Percentiles rank a stretch among this genome's conserved stretches.
Conservation (phyloP, 2,329 filamentous ascomycete species). For the Beauveria sp. region DNA sequence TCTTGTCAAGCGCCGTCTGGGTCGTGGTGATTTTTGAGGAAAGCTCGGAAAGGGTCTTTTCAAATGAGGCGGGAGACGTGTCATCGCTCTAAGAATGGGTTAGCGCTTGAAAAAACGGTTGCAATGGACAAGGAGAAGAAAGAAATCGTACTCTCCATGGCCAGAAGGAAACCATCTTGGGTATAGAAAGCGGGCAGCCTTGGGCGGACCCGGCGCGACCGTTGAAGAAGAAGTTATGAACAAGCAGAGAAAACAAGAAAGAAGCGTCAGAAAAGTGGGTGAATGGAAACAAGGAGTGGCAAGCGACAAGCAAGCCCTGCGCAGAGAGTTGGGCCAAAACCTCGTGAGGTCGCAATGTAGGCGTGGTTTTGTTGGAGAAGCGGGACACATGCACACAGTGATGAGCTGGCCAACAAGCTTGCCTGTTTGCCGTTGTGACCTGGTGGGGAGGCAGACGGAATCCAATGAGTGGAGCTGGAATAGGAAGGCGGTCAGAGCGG, state of each 20-base stretch:
- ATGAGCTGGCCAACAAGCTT: constrained; percentile 1
- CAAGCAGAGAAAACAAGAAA: no score
- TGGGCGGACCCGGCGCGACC: background rate
- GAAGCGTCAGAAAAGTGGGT: no score
- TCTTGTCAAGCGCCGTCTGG: constrained; percentile 63
- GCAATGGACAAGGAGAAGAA: background rate
- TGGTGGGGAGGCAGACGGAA: background rate
- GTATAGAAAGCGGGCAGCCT: background rate
- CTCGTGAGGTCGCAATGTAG: background rate
- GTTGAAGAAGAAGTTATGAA: background rate
- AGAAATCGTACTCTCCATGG: constrained; percentile 60
- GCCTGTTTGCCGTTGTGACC: background rate
- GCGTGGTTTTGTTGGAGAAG: no score
- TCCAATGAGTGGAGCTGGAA: background rate
- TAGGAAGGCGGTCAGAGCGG: background rate
- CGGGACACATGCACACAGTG: background rate
- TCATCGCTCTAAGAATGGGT: constrained; percentile 56
- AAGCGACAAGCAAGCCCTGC: background rate
- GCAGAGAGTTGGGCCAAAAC: background rate
- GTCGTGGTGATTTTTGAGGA: constrained; percentile 74
- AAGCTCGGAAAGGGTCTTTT: constrained; percentile 78
- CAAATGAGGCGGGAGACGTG: constrained; percentile 82
- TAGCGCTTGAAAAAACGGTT: constrained; percentile 1
- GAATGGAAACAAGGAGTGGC: no score
- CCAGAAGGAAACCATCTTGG: constrained; percentile 72